Base-by-base conservation (phyloP, 345 rosid genomes). In the Cochlearia excelsa region DNA sequence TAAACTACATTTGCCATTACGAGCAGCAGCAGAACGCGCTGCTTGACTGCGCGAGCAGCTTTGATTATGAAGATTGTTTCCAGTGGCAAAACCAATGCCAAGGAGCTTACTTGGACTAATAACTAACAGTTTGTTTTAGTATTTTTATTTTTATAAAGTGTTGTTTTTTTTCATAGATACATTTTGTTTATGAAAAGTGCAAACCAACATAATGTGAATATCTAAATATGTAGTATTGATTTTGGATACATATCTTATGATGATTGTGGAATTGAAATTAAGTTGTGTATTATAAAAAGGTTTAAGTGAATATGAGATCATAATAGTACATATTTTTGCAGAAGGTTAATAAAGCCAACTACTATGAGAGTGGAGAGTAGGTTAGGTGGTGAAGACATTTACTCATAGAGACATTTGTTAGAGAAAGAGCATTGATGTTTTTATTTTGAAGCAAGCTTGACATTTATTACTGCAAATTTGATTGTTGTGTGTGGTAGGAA, bases 1-100 rank as follows among this genome's bases (percentile, higher is more conserved):
- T 93, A 77, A 92, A 88, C 80, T 92, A 88, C 66, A 86, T 92
- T 70, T 90, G 98, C 10, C 92, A 88, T 30, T 92, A 88, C 16
- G 96, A 88, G 68, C 93, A 80, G 40, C 98, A 92, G 63, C 95
- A 84, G 60, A 88, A 86, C 30, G 95, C 96, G 1, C 70, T 88
- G 58, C 45, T 86, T 72, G 98, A 92, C 64, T 92, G 96, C 45
- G 85, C 93, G 0, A 92, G 98, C 75, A 92, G 98, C 73, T 92
- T 92, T 40, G 98, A 92, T 82, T 86, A 80, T 57, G 96, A 86
- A 68, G 96, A 83, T 71, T 92, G 96, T 64, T 61, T 86, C 77
- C 87, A 88, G 70, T 88, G 98, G 98, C 96, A 88, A 54, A 57
- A 79, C 69, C 95, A 88, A 68, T 80, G 75, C 43, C 75, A 48